These are phyloP conservation scores for Puccinia polysora DNA, from an alignment of 1,284 basidiomycete species.

Conservation along the genomic window DNA sequence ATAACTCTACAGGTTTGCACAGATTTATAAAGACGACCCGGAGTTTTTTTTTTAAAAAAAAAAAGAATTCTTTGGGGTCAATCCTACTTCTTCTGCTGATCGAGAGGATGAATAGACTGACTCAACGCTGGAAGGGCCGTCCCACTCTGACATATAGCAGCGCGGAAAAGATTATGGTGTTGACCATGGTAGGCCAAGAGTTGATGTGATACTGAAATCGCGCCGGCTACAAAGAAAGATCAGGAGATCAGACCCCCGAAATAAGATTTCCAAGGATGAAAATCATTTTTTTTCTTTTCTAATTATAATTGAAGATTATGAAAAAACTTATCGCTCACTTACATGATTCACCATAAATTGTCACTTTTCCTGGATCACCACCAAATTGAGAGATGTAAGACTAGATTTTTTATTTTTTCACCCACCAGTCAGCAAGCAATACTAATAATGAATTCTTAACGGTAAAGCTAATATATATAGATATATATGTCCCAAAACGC, in stretches of 20 bases:
- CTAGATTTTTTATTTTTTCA: constrained; percentile 49
- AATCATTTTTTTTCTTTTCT: neutral
- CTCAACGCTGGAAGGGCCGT: constrained; percentile 27
- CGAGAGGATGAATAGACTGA: neutral
- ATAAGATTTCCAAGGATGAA: neutral
- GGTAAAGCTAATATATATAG: neutral
- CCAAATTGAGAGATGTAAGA: constrained; percentile 53
- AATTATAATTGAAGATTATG: too few species aligned
- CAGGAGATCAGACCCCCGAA: neutral
- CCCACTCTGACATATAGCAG: constrained; percentile 40
- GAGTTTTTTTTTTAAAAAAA: neutral
- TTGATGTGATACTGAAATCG: constrained; percentile 41
- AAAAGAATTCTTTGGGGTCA: neutral
- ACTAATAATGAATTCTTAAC: neutral
- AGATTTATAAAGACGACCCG: too few species aligned
- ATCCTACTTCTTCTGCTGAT: neutral
- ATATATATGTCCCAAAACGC: too few species aligned
- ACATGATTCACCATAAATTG: constrained; percentile 47
- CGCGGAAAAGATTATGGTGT: constrained; percentile 33
- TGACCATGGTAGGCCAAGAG: constrained; percentile 30
- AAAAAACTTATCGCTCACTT: neutral
- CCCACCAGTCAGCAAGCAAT: constrained; percentile 50
- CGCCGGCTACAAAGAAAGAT: constrained; percentile 15
- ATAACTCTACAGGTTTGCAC: constrained; percentile 7
- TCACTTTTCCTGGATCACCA: constrained; percentile 52